Evolutionary conservation across 805 yeast genomes (phyloP).

Genomic region (Yamadazyma paraphyllophila): DNA sequence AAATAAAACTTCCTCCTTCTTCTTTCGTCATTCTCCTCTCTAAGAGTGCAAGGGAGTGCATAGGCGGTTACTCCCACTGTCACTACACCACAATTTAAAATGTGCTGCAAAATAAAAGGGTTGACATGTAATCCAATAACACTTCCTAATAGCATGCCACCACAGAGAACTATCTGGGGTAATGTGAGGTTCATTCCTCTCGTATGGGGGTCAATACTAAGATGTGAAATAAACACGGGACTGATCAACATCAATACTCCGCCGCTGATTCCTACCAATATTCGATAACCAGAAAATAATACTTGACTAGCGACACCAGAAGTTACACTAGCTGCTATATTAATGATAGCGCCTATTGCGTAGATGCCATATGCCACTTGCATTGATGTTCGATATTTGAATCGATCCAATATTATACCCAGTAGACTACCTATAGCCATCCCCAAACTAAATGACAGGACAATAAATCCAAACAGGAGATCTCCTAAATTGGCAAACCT

Average conservation of each 20-base stretch:
- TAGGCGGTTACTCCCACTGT: constrained; percentile 4
- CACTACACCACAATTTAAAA: constrained; percentile 6
- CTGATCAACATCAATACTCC: constrained; percentile 24
- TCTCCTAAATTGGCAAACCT: constrained; percentile 4
- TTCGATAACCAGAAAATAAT: constrained; percentile 1
- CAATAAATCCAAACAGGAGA: constrained; percentile 7
- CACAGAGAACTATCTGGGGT: constrained; percentile 23
- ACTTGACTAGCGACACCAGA: neutral
- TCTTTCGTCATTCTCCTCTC: constrained; percentile 6
- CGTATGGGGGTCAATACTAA: constrained; percentile 14
- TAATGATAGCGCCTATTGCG: constrained; percentile 17
- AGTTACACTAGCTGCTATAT: constrained; percentile 1
- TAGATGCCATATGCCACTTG: constrained; percentile 16
- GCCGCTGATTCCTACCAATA: constrained; percentile 13
- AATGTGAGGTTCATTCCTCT: constrained; percentile 20
- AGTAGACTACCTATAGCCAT: constrained; percentile 17
- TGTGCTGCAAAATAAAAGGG: constrained; percentile 7
- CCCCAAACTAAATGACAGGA: constrained; percentile 22
- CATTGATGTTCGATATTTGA: constrained; percentile 15
- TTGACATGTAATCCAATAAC: constrained; percentile 6
- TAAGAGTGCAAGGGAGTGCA: constrained; percentile 9
- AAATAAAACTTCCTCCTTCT: constrained; percentile 4
- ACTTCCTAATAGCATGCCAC: constrained; percentile 24
- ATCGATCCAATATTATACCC: constrained; percentile 15
- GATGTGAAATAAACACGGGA: constrained; percentile 23